Percentiles rank a stretch among this genome's conserved stretches.
phyloP scores from a whole-genome alignment of 495 filamentous ascomycete species.

The Barbatosphaeria neglecta region DNA sequence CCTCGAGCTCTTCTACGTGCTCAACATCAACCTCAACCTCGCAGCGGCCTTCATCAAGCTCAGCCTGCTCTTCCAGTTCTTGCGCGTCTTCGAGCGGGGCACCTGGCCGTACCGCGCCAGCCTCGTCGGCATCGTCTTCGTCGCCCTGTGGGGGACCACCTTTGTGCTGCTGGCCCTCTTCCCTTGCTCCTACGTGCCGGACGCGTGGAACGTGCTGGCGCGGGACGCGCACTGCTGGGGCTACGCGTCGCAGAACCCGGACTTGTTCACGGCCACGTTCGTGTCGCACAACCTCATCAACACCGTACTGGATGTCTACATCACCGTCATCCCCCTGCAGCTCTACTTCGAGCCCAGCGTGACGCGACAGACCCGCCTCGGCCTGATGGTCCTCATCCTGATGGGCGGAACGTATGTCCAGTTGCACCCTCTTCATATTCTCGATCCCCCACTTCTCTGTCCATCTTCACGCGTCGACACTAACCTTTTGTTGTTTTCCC shows the following conservation, averaged over 20 bases:
- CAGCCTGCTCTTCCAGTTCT: slow-evolving; percentile 18
- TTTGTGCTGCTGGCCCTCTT: slow-evolving; percentile 12
- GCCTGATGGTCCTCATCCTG: slow-evolving; percentile 10
- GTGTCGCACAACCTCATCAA: slow-evolving; percentile 16
- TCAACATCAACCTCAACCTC: slow-evolving; percentile 10
- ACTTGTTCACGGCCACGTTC: slow-evolving; percentile 11
- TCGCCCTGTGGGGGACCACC: slow-evolving; percentile 12
- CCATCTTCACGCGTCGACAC: neutral
- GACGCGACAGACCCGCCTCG: slow-evolving; percentile 9
- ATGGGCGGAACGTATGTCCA: slow-evolving; percentile 12
- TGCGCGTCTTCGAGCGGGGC: slow-evolving; percentile 13
- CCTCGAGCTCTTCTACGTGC: slow-evolving; percentile 17
- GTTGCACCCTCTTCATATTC: neutral
- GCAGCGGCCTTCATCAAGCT: slow-evolving; percentile 15
- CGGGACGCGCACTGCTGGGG: slow-evolving; percentile 12
- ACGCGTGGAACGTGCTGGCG: slow-evolving; percentile 12
- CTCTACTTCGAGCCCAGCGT: slow-evolving; percentile 12
- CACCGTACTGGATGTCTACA: slow-evolving; percentile 14
- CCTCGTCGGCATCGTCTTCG: slow-evolving; percentile 9
- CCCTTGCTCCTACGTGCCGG: slow-evolving; percentile 13
- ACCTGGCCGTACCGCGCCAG: slow-evolving; percentile 11
- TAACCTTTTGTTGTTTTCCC: slow-evolving; percentile 1
- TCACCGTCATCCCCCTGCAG: slow-evolving; percentile 15
- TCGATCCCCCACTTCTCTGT: neutral
- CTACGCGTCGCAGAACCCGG: slow-evolving; percentile 13